Conservation (phyloP, 768 basidiomycete genomes). For the Boletus barrowsii region DNA sequence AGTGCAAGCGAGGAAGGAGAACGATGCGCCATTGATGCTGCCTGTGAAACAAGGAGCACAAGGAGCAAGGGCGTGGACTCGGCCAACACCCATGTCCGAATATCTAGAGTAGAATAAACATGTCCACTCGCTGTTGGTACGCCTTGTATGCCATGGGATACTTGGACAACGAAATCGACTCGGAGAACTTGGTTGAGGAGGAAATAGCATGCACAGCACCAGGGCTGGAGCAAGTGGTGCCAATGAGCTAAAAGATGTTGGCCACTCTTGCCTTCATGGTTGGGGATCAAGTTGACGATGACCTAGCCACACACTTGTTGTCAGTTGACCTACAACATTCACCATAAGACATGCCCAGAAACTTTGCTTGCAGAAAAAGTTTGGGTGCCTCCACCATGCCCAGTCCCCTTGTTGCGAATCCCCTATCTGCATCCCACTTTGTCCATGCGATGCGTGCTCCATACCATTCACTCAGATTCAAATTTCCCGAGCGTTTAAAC, state of each 20-base stretch:
- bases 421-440: slow-evolving; percentile 64
- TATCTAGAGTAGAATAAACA: slow-evolving; percentile 57
- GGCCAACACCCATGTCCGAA: slow-evolving; percentile 16
- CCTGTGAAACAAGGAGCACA: slow-evolving; percentile 52
- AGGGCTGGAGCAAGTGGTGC: slow-evolving; percentile 53
- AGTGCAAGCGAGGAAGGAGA: slow-evolving; percentile 59
- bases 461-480: slow-evolving; percentile 51
- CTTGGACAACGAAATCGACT: slow-evolving; percentile 73
- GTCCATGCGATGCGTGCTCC: slow-evolving; percentile 67
- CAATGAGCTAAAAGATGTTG: slow-evolving; percentile 27
- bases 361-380: slow-evolving; percentile 85
- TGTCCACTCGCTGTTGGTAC: slow-evolving; percentile 76
- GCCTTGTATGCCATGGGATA: slow-evolving; percentile 67
- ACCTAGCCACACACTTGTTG: slow-evolving; percentile 39
- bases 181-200: slow-evolving; percentile 75
- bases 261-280: slow-evolving; percentile 21
- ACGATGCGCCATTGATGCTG: slow-evolving; percentile 47
- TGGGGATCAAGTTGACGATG: slow-evolving; percentile 65
- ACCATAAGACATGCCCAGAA: slow-evolving; percentile 63
- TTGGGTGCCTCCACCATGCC: slow-evolving; percentile 88
- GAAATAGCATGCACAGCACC: slow-evolving; percentile 67
- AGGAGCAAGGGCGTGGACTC: slow-evolving; percentile 60
- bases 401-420: slow-evolving; percentile 81
- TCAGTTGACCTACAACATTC: not conserved
- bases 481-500: slow-evolving; percentile 56